phyloP scores from a whole-genome alignment of 2,329 filamentous ascomycete species.

The Endoconidiophora laricicola region DNA sequence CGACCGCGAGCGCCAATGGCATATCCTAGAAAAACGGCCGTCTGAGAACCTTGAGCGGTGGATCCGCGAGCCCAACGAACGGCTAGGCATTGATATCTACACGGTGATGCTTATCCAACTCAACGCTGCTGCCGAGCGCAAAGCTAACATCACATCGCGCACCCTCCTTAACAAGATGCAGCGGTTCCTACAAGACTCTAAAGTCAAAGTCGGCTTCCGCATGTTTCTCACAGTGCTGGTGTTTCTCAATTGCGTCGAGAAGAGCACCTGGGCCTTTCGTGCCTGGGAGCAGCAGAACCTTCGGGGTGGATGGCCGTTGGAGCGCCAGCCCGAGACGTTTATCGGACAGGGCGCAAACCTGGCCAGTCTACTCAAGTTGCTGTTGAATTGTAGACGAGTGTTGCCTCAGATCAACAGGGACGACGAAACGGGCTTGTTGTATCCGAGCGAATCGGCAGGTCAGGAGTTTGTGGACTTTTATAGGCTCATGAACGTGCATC shows the following conservation, averaged over 20 bases:
- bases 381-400: slow-evolving; percentile 42
- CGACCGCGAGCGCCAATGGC: slow-evolving; percentile 47
- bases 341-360: slow-evolving; percentile 42
- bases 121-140: slow-evolving; percentile 46
- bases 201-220: slow-evolving; percentile 40
- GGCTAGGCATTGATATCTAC: slow-evolving; percentile 38
- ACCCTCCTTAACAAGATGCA: slow-evolving; percentile 43
- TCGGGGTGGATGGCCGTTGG: slow-evolving; percentile 43
- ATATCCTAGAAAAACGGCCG: slow-evolving; percentile 32
- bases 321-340: slow-evolving; percentile 37
- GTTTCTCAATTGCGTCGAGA: slow-evolving; percentile 49
- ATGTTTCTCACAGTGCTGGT: slow-evolving; percentile 46
- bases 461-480: slow-evolving; percentile 35
- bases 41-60: slow-evolving; percentile 25
- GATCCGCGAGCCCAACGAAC: slow-evolving; percentile 32
- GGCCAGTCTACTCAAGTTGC: slow-evolving; percentile 42
- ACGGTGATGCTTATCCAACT: slow-evolving; percentile 47
- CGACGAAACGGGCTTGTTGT: slow-evolving; percentile 29
- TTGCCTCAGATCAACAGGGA: slow-evolving; percentile 35
- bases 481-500: slow-evolving; percentile 36
- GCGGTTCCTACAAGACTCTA: slow-evolving; percentile 42
- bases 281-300: slow-evolving; percentile 49
- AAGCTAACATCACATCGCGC: slow-evolving; percentile 42
- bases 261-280: slow-evolving; percentile 52
- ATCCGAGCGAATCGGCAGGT: slow-evolving; percentile 29